Percentiles rank a stretch among this genome's conserved stretches.
Evolutionary conservation across 768 basidiomycete genomes (phyloP).

Genomic region (Strobilomyces echinocephalus): DNA sequence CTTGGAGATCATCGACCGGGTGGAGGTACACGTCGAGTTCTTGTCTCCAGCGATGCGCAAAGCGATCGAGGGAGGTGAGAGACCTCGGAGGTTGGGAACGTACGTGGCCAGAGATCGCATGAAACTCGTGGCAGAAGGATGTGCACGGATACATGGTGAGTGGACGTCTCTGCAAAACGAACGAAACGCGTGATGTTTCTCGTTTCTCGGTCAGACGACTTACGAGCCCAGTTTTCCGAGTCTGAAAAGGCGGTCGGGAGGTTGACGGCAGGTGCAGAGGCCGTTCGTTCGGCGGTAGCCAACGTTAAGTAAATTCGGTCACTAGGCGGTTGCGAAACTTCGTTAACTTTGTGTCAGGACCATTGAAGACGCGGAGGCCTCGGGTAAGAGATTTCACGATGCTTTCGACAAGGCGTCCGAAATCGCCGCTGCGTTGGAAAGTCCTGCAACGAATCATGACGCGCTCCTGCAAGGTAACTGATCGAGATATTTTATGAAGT

Average conservation of each 20-base stretch:
- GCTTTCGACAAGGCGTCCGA: slow-evolving; percentile 52
- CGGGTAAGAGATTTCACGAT: slow-evolving; percentile 54
- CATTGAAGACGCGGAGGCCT: slow-evolving; percentile 56
- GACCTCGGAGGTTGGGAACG: slow-evolving; percentile 66
- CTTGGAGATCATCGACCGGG: slow-evolving; percentile 60
- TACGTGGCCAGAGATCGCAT: slow-evolving; percentile 78
- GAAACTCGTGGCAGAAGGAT: slow-evolving; percentile 73
- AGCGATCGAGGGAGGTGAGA: slow-evolving; percentile 68
- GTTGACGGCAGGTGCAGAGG: slow-evolving; percentile 56
- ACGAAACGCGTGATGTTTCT: background rate
- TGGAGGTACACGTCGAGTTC: slow-evolving; percentile 72
- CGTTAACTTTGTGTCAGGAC: slow-evolving; percentile 35
- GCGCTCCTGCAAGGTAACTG: slow-evolving; percentile 47
- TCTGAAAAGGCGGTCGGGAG: slow-evolving; percentile 49
- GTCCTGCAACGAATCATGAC: slow-evolving; percentile 50
- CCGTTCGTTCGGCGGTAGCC: slow-evolving; percentile 47
- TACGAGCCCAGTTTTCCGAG: slow-evolving; percentile 49
- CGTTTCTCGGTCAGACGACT: slow-evolving; percentile 44
- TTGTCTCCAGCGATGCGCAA: slow-evolving; percentile 61
- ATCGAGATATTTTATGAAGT: background rate
- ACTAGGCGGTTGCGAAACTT: background rate
- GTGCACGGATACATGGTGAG: slow-evolving; percentile 64
- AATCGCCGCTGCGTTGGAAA: slow-evolving; percentile 47
- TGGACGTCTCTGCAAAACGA: background rate
- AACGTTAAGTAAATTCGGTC: slow-evolving; percentile 40